Base-by-base conservation (phyloP, 116 monocot species). In the Phalaenopsis hybrid region DNA sequence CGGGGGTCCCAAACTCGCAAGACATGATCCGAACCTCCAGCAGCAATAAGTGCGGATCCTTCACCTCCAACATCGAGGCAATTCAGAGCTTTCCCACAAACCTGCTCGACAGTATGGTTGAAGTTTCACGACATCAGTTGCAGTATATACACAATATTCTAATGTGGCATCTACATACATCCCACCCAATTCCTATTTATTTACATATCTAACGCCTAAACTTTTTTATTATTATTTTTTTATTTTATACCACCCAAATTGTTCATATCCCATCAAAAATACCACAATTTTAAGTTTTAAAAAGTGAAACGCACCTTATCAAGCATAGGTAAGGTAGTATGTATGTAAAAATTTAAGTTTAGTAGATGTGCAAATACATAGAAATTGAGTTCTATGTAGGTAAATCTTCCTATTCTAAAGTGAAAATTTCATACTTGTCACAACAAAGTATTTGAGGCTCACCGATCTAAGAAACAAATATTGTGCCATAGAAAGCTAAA, bases 1-100 rank as follows among this genome's bases (percentile, higher is more conserved):
- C 95, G 93, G 79, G 98, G 98, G 82, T 98, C 98, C 98, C 98
- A 98, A 43, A 98, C 82, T 81, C 98, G 90, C 17, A 98, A 49
- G 10, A 95, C 79, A 73, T 88, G 91, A 67, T 98, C 98, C 79
- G 98, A 95, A 55, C 93, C 93, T 55, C 95, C 98, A 82, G 92
- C 95, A 83, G 88, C 95, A 81, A 98, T 76, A 81, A 97, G 93
- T 59, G 94, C 86, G 90, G 91, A 90, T 48, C 90, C 79, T 83
- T 98, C 95, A 61, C 98, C 95, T 82, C 98, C 98, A 63, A 94
- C 80, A 83, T 98, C 98, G 81, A 98, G 79, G 81, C 93, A 98
- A 88, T 91, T 95, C 81, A 92, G 69, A 18, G 80, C 93, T 85
- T 95, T 98, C n/a, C 88, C 98, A 80, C 83, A 90, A 50, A 85